These are phyloP conservation scores for Rhizoctonia solani DNA, from an alignment of 1,284 basidiomycete genomes.

Conservation along the genomic window DNA sequence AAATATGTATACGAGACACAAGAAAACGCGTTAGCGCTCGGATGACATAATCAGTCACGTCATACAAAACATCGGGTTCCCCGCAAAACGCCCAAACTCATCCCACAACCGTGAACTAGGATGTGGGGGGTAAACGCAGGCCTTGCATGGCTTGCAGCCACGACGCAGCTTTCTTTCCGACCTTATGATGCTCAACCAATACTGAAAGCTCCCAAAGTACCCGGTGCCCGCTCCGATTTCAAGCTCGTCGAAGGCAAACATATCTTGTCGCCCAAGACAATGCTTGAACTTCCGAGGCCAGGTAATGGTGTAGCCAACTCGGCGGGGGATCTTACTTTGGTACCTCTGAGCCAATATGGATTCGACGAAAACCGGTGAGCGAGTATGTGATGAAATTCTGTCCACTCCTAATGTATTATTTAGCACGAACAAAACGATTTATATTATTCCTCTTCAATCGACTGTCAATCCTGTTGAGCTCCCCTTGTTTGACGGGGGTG, in stretches of 20 bases:
- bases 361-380: slow-evolving; percentile 72
- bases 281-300: slow-evolving; percentile 73
- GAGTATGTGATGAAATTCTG: not conserved
- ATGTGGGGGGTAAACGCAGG: slow-evolving; percentile 31
- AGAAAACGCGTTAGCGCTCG: too few species aligned
- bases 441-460: slow-evolving; percentile 61
- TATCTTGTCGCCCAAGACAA: slow-evolving; percentile 70
- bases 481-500: slow-evolving; percentile 64
- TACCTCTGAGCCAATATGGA: slow-evolving; percentile 69
- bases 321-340: slow-evolving; percentile 66
- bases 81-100: too few species aligned
- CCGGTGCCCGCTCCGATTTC: slow-evolving; percentile 48
- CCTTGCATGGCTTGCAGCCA: slow-evolving; percentile 24
- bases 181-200: not conserved
- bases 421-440: slow-evolving; percentile 71
- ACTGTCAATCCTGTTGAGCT: slow-evolving; percentile 55
- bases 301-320: slow-evolving; percentile 65
- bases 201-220: not conserved
- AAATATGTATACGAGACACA: too few species aligned
- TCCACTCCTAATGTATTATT: not conserved
- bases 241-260: slow-evolving; percentile 59
- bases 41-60: slow-evolving; percentile 9
- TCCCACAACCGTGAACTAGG: not conserved
- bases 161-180: slow-evolving; percentile 8
- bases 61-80: slow-evolving; percentile 24